Conservation (phyloP, 805 yeast species). For the Pichia phayaonensis region DNA sequence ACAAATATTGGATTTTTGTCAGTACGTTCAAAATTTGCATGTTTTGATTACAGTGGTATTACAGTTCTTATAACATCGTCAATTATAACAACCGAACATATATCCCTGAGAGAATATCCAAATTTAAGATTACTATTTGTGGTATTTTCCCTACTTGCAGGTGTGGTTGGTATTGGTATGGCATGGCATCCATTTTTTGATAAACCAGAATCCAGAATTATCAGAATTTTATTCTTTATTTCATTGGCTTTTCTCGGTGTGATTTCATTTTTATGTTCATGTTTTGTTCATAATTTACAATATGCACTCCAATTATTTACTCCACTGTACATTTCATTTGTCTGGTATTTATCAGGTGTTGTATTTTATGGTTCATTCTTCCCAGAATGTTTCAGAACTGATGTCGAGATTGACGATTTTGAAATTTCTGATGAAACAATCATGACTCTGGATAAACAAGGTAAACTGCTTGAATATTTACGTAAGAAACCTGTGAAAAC, state of each 20-base stretch:
- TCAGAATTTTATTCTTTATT: conserved; percentile 74
- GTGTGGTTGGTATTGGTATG: conserved; percentile 63
- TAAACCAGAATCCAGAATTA: conserved; percentile 71
- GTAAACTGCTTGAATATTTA: conserved; percentile 31
- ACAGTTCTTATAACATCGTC: conserved; percentile 86
- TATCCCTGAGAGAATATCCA: conserved; percentile 60
- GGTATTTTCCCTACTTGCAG: conserved; percentile 55
- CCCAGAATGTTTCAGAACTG: conserved; percentile 84
- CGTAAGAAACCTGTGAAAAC: conserved; percentile 33
- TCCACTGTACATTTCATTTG: conserved; percentile 66
- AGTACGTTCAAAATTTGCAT: conserved; percentile 71
- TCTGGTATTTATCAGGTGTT: conserved; percentile 76
- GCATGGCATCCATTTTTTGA: conserved; percentile 94
- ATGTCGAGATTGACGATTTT: conserved; percentile 46
- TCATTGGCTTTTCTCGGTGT: conserved; percentile 72
- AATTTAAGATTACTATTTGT: conserved; percentile 42
- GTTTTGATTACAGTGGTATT: conserved; percentile 93
- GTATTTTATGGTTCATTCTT: conserved; percentile 78
- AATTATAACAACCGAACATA: conserved; percentile 77
- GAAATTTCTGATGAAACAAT: conserved; percentile 29
- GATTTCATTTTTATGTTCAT: conserved; percentile 51
- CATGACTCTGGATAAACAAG: conserved; percentile 22
- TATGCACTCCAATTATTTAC: conserved; percentile 47
- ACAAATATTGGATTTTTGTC: conserved; percentile 60
- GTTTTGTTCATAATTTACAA: conserved; percentile 46